Evolutionary conservation across 2,329 filamentous ascomycete species (phyloP).

Genomic region (Fusarium subtropicale): DNA sequence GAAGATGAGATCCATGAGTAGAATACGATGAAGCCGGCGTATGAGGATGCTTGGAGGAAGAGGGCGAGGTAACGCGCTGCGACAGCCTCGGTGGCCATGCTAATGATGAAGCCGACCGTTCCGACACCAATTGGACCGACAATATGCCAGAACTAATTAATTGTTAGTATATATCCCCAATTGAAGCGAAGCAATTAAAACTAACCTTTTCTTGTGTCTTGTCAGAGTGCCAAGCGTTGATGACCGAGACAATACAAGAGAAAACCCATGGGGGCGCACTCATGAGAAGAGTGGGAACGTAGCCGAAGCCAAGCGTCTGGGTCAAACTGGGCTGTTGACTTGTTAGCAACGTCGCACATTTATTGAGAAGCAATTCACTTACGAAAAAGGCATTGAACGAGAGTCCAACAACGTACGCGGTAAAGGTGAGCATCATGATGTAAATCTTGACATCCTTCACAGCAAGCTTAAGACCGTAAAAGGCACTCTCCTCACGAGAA

Average conservation of each 20-base stretch:
- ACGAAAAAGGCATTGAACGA: slow-evolving; percentile 70
- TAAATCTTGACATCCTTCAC: slow-evolving; percentile 72
- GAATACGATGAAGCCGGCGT: slow-evolving; percentile 69
- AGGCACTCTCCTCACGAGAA: slow-evolving; percentile 60
- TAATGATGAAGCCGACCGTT: slow-evolving; percentile 69
- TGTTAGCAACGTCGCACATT: background rate
- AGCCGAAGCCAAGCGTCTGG: slow-evolving; percentile 63
- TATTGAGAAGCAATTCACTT: background rate
- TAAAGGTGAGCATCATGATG: slow-evolving; percentile 71
- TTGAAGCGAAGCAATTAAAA: background rate
- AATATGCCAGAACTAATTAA: slow-evolving; percentile 67
- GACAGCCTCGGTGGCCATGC: slow-evolving; percentile 66
- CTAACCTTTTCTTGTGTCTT: slow-evolving; percentile 64
- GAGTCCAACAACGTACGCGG: slow-evolving; percentile 68
- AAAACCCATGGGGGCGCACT: slow-evolving; percentile 70
- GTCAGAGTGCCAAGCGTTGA: slow-evolving; percentile 68
- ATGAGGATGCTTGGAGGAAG: slow-evolving; percentile 68
- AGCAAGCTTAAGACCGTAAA: slow-evolving; percentile 68
- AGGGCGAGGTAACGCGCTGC: slow-evolving; percentile 70
- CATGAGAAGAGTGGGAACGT: slow-evolving; percentile 66
- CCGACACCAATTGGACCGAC: slow-evolving; percentile 64
- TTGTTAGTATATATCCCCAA: background rate
- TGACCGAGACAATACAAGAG: slow-evolving; percentile 66
- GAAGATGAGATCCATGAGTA: slow-evolving; percentile 69
- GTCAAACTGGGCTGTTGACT: slow-evolving; percentile 58